phyloP scores from a whole-genome alignment of 2,329 filamentous ascomycete genomes.

The Lasiodiplodia citricola region DNA sequence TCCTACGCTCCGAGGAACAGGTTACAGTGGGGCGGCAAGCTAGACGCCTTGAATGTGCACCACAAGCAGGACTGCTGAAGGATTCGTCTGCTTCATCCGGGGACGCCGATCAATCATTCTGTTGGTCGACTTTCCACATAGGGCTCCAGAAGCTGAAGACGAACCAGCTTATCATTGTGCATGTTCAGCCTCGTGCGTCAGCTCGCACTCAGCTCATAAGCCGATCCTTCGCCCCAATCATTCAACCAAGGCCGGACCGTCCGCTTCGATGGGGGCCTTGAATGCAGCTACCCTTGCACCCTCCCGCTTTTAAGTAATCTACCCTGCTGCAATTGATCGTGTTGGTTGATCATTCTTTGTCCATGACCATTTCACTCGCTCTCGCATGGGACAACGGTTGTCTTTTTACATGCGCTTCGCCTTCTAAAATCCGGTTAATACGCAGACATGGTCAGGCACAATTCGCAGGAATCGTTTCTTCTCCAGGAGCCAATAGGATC shows the following conservation, averaged over 20 bases:
- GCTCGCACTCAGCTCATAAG: not conserved
- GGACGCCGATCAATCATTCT: not conserved
- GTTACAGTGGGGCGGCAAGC: too few relatives aligned
- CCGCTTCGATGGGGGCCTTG: not conserved
- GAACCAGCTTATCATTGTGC: not conserved
- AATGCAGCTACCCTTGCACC: not conserved
- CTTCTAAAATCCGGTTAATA: not conserved
- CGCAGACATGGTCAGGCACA: not conserved
- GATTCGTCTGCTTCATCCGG: not conserved
- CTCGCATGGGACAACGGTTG: not conserved
- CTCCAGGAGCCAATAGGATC: not conserved
- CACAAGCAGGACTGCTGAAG: too few relatives aligned
- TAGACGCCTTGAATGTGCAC: too few relatives aligned
- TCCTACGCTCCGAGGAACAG: too few relatives aligned
- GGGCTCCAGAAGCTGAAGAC: not conserved
- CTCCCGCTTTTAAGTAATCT: not conserved
- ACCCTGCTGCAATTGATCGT: not conserved
- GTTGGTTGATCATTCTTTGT: not conserved
- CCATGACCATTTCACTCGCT: not conserved
- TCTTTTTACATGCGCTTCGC: not conserved
- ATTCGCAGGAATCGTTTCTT: conserved; percentile 1
- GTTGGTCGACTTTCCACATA: not conserved
- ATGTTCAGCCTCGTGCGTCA: conserved; percentile 1
- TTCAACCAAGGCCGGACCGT: not conserved
- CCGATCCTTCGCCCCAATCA: not conserved